phyloP scores from a whole-genome alignment of 2,329 filamentous ascomycete genomes.

The Hawksworthiomyces lignivorus region DNA sequence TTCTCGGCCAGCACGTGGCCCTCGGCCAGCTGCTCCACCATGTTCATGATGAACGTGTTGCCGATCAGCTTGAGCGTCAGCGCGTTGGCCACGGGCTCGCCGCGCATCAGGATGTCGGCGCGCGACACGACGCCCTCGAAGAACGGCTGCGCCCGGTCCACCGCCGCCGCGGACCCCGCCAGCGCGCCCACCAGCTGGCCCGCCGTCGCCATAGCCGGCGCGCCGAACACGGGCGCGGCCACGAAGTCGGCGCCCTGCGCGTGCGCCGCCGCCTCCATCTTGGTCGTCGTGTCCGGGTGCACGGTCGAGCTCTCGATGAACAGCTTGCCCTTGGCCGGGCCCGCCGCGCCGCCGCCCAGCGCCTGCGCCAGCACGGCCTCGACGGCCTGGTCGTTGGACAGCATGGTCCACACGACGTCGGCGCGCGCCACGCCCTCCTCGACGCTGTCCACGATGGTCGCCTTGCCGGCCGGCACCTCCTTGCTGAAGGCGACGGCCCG shows the following conservation, averaged over 20 bases:
- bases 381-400: constrained; percentile 75
- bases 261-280: constrained; percentile 49
- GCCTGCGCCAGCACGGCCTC: constrained; percentile 63
- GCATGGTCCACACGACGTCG: constrained; percentile 75
- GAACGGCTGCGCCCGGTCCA: constrained; percentile 61
- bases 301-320: constrained; percentile 86
- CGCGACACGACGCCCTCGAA: constrained; percentile 65
- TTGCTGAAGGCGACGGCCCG: constrained; percentile 57
- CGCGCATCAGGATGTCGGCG: constrained; percentile 61
- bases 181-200: constrained; percentile 67
- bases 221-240: constrained; percentile 62
- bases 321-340: constrained; percentile 60
- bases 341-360: constrained; percentile 48
- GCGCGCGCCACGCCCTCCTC: constrained; percentile 58
- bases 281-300: constrained; percentile 71
- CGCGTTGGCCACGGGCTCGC: constrained; percentile 60
- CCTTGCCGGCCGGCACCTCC: constrained; percentile 52
- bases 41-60: constrained; percentile 79
- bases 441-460: constrained; percentile 56
- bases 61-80: constrained; percentile 73
- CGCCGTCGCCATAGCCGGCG: constrained; percentile 60
- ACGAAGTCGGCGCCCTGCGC: constrained; percentile 64
- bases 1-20: constrained; percentile 75
- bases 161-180: constrained; percentile 53
- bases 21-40: constrained; percentile 73